Conservation (phyloP, 768 basidiomycete species). For the Lactarius sanguifluus region DNA sequence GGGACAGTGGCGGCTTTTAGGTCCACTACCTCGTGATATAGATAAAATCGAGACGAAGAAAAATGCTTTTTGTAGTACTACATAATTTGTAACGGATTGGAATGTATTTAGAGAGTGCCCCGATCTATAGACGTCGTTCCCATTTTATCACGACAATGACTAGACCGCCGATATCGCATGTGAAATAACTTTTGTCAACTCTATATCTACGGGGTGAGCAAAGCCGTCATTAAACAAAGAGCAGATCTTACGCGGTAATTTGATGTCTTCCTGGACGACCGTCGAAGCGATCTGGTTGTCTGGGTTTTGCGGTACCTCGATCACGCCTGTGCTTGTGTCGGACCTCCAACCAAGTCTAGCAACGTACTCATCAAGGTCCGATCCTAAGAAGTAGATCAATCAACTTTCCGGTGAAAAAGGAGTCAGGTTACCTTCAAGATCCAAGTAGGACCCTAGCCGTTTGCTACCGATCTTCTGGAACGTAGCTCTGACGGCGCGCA, state of each 20-base stretch:
- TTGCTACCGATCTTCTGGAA: constrained; percentile 71
- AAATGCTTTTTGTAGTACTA: constrained; percentile 2
- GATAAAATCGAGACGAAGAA: background rate
- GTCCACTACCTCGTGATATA: constrained; percentile 32
- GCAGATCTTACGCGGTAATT: constrained; percentile 64
- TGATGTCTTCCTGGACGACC: constrained; percentile 79
- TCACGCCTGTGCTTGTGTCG: constrained; percentile 53
- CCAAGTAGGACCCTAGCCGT: constrained; percentile 68
- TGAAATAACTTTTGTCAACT: constrained; percentile 72
- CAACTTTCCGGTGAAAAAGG: background rate
- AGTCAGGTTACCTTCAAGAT: constrained; percentile 52
- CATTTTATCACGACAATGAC: constrained; percentile 22
- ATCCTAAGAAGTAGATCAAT: constrained; percentile 39
- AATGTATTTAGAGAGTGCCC: background rate
- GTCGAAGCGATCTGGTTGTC: constrained; percentile 89
- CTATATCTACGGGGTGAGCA: constrained; percentile 39
- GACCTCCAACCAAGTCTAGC: constrained; percentile 65
- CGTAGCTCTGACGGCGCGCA: constrained; percentile 73
- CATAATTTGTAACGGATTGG: background rate
- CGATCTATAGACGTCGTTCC: background rate
- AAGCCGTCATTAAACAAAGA: constrained; percentile 27
- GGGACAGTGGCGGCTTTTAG: constrained; percentile 69
- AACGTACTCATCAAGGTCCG: constrained; percentile 59
- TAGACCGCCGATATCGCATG: constrained; percentile 62
- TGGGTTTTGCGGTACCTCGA: constrained; percentile 74